Percentiles rank a stretch among this genome's conserved stretches.
Evolutionary conservation across 2,329 filamentous ascomycete genomes (phyloP).

Genomic region (Penicillium brasilianum): DNA sequence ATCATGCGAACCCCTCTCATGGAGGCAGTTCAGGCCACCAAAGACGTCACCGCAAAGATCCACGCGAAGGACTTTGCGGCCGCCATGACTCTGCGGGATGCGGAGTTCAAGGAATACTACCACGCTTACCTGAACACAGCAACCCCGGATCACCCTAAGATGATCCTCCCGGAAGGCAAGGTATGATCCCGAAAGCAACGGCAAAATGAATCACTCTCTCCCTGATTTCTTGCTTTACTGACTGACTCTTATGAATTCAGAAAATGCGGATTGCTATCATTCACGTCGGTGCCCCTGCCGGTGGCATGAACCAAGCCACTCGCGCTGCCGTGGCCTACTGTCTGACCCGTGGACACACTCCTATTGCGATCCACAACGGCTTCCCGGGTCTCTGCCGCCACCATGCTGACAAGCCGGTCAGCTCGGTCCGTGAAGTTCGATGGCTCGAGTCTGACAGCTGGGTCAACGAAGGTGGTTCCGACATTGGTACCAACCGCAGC

Average conservation of each 20-base stretch:
- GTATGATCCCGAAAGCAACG: slow-evolving; percentile 50
- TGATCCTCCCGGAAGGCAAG: slow-evolving; percentile 72
- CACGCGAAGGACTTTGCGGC: slow-evolving; percentile 81
- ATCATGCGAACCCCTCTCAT: slow-evolving; percentile 89
- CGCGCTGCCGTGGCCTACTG: slow-evolving; percentile 93
- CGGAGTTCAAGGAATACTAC: slow-evolving; percentile 93
- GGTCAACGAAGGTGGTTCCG: slow-evolving; percentile 95
- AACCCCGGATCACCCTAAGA: slow-evolving; percentile 72
- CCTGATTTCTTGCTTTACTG: background rate
- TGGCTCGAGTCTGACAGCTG: slow-evolving; percentile 96
- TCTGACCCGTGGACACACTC: slow-evolving; percentile 86
- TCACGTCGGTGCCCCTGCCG: slow-evolving; percentile 93
- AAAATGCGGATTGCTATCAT: slow-evolving; percentile 94
- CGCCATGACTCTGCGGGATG: slow-evolving; percentile 87
- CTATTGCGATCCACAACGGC: slow-evolving; percentile 92
- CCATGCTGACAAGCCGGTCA: slow-evolving; percentile 79
- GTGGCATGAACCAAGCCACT: slow-evolving; percentile 97
- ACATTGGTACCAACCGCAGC: slow-evolving; percentile 96
- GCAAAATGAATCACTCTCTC: background rate
- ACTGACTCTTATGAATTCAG: slow-evolving; percentile 48
- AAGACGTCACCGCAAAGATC: slow-evolving; percentile 82
- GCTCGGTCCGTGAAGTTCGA: slow-evolving; percentile 80
- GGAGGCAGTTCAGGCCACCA: slow-evolving; percentile 84
- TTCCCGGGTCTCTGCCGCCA: slow-evolving; percentile 94
- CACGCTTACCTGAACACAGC: slow-evolving; percentile 90